Conservation (phyloP, 768 basidiomycete genomes). For the Mycena metata region DNA sequence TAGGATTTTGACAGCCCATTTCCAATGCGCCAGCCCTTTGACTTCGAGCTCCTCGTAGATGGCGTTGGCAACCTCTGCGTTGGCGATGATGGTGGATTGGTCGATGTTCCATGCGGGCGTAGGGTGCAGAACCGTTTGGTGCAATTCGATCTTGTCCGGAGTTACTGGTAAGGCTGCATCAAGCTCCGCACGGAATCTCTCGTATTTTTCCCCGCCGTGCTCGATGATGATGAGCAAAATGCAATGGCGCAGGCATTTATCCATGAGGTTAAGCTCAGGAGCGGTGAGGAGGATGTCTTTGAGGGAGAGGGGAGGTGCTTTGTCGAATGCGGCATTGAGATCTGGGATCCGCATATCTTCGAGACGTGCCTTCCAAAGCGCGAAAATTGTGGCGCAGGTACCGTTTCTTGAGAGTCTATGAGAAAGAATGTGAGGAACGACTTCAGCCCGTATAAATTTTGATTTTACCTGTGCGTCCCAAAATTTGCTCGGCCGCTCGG, state of each 20-base stretch:
- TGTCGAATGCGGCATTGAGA: slow-evolving; percentile 39
- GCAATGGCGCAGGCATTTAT: slow-evolving; percentile 39
- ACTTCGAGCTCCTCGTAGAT: slow-evolving; percentile 45
- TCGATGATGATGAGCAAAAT: slow-evolving; percentile 49
- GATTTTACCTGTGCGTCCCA: not conserved
- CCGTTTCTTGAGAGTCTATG: slow-evolving; percentile 46
- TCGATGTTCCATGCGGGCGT: slow-evolving; percentile 53
- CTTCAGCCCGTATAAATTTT: too few relatives aligned
- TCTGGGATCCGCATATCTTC: slow-evolving; percentile 44
- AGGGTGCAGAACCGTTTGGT: slow-evolving; percentile 47
- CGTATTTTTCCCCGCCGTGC: slow-evolving; percentile 48
- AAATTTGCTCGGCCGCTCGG: not conserved
- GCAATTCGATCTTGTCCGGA: slow-evolving; percentile 43
- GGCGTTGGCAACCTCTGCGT: slow-evolving; percentile 48
- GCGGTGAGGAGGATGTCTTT: slow-evolving; percentile 45
- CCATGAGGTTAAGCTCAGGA: slow-evolving; percentile 37
- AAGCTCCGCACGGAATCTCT: slow-evolving; percentile 41
- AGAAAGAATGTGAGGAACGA: too few relatives aligned
- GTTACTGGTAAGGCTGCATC: slow-evolving; percentile 22
- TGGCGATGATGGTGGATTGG: slow-evolving; percentile 48
- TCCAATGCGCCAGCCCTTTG: slow-evolving; percentile 34
- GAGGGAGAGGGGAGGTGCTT: slow-evolving; percentile 42
- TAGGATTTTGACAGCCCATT: slow-evolving; percentile 47
- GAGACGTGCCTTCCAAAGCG: slow-evolving; percentile 42
- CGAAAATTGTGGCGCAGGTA: slow-evolving; percentile 51